A percentile compares a stretch with the other conserved stretches of the same genome.
Evolutionary conservation across 495 filamentous ascomycete species (phyloP).

Genomic region (Aspergillus bridgeri): DNA sequence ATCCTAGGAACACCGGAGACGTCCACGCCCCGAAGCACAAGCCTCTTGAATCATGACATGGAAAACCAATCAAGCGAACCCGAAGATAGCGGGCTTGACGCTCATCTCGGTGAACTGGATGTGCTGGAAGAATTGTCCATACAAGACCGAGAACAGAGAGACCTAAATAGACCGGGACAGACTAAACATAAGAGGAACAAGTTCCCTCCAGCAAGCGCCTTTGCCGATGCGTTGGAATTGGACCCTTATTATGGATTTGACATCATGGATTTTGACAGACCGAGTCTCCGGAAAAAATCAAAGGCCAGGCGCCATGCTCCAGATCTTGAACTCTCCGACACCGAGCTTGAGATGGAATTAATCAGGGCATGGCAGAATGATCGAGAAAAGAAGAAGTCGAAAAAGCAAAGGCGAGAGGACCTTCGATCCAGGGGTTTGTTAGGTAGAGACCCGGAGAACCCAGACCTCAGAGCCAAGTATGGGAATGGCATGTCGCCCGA

Average conservation of each 20-base stretch:
- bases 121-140: background rate
- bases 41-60: background rate
- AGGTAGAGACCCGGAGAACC: constrained; percentile 58
- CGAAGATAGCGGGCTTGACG: background rate
- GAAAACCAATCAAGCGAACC: background rate
- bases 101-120: background rate
- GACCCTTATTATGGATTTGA: constrained; percentile 74
- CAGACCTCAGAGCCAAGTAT: constrained; percentile 71
- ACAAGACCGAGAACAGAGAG: background rate
- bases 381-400: constrained; percentile 71
- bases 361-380: constrained; percentile 68
- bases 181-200: constrained; percentile 14
- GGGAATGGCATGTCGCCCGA: constrained; percentile 63
- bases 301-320: constrained; percentile 50
- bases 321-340: constrained; percentile 64
- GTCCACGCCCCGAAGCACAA: background rate
- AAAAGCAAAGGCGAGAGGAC: constrained; percentile 76
- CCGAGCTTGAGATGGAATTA: constrained; percentile 65
- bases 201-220: constrained; percentile 55
- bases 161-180: background rate
- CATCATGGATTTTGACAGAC: constrained; percentile 76
- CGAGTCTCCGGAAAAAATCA: constrained; percentile 50
- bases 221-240: constrained; percentile 61
- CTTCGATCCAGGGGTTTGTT: constrained; percentile 76
- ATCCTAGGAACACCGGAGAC: background rate